A percentile compares a stretch with the other conserved stretches of the same genome.
Evolutionary conservation across 768 basidiomycete species (phyloP).

Genomic region (Suillus subaureus): DNA sequence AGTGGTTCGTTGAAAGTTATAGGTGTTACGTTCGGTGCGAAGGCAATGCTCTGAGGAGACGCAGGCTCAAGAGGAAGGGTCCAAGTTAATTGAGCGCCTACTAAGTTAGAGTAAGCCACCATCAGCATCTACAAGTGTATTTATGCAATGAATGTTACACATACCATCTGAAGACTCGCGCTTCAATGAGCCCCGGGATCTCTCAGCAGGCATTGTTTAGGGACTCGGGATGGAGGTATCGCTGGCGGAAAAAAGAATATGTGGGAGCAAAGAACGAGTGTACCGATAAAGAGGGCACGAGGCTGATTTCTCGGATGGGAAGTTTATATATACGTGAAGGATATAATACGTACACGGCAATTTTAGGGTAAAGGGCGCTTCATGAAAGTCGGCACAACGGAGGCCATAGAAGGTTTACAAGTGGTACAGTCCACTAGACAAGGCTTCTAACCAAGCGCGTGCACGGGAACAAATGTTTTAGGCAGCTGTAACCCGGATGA

Average conservation of each 20-base stretch:
- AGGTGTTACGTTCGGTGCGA: slow-evolving; percentile 61
- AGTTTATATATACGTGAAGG: slow-evolving; percentile 30
- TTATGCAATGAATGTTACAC: slow-evolving; percentile 16
- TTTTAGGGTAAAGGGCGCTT: slow-evolving; percentile 35
- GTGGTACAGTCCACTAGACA: slow-evolving; percentile 16
- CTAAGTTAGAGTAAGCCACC: slow-evolving; percentile 16
- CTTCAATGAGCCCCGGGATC: slow-evolving; percentile 41
- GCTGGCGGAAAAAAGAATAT: slow-evolving; percentile 14
- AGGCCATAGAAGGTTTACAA: slow-evolving; percentile 33
- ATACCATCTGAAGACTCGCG: slow-evolving; percentile 39
- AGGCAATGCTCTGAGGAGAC: slow-evolving; percentile 47
- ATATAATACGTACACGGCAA: slow-evolving; percentile 35
- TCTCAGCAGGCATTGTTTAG: slow-evolving; percentile 47
- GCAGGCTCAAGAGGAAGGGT: slow-evolving; percentile 43
- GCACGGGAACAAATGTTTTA: slow-evolving; percentile 10
- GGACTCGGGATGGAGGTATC: slow-evolving; percentile 25
- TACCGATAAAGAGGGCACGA: slow-evolving; percentile 27
- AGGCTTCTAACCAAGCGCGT: background rate
- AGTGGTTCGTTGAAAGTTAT: slow-evolving; percentile 56
- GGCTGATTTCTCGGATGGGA: slow-evolving; percentile 18
- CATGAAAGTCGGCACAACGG: slow-evolving; percentile 29
- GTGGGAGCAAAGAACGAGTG: slow-evolving; percentile 20
- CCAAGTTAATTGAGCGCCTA: slow-evolving; percentile 51
- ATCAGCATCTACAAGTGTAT: slow-evolving; percentile 13
- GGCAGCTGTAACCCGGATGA: slow-evolving; percentile 21